Base-by-base conservation (phyloP, 148 eudicot species). In the Silene uniflora region DNA sequence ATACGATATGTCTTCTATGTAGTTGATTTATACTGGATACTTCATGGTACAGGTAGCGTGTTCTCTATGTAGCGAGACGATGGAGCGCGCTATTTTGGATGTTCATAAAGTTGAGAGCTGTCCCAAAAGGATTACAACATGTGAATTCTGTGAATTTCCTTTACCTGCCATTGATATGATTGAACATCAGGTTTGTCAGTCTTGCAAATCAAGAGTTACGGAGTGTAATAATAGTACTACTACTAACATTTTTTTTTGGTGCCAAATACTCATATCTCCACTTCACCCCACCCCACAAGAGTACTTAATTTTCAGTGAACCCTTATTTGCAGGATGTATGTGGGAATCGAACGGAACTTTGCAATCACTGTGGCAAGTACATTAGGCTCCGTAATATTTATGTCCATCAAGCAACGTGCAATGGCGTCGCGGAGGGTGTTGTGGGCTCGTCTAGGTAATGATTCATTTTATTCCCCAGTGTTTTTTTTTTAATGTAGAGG, bases 81-180 rank as follows among this genome's bases (percentile, higher is more conserved):
- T 92, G 97, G 87, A 89, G 46, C 97, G 90, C 79, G 91, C 88
- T 27, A 78, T 75, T 77, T 81, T 95, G 83, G 90, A 90, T 80
- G 84, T 88, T 73, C 99, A 95, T 83, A 89, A 79, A 78, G 90
- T 92, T 69, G 99, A 95, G 81, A 87, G 87, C 42, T 95, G 99
- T 76, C 94, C 91, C 7, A 81, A 86, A 84, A 86, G 99, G 85
- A 95, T 89, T 66, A 91, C 79, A 78, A 92, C 94, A 73, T 92
- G 99, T 61, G 97, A 92, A 79, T 95, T 79, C 78, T 95, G 99
- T 55, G 97, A 95, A 81, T 92, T 95, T 72, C 97, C 99, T 70
- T 83, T 95, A 85, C 97, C 97, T 78, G 96, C 90, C 8, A 75
- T 89, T 79, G 91, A 91, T 82, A 80, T 95, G 71, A 78, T 83